phyloP scores from a whole-genome alignment of 768 basidiomycete species.

The Chalciporus pseudorubinellus region DNA sequence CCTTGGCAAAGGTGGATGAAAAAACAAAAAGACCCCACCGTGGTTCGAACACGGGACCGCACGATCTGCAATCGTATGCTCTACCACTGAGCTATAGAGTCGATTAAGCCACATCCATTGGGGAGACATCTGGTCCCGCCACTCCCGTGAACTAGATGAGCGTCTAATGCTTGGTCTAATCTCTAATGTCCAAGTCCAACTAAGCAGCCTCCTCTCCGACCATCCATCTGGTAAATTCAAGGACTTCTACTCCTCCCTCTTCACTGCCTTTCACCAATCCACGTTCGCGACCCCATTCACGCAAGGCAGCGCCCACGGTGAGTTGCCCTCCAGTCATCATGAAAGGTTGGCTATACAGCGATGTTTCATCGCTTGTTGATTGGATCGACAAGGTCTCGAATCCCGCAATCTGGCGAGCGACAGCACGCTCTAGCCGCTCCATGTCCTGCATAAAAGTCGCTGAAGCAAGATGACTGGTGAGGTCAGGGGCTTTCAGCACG shows the following conservation, averaged over 20 bases:
- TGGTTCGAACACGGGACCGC: conserved; percentile 57
- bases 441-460: conserved; percentile 56
- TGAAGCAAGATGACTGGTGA: conserved; percentile 44
- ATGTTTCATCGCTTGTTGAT: conserved; percentile 42
- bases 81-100: conserved; percentile 48
- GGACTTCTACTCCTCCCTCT: conserved; percentile 34
- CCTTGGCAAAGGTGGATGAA: conserved; percentile 14
- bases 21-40: conserved; percentile 42
- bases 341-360: conserved; percentile 71
- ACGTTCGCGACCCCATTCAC: conserved; percentile 52
- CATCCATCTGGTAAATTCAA: conserved; percentile 66
- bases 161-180: no score
- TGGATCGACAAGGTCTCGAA: conserved; percentile 64
- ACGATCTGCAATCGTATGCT: conserved; percentile 62
- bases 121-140: no score
- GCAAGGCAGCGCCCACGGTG: conserved; percentile 37
- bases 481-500: conserved; percentile 46
- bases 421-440: conserved; percentile 60
- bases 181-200: no score
- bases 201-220: conserved; percentile 44
- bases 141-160: no score
- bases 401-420: conserved; percentile 85
- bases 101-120: no score
- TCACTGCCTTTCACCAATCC: conserved; percentile 38
- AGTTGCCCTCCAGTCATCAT: conserved; percentile 65